Evolutionary conservation across 1,284 basidiomycete genomes (phyloP).

Genomic region (Cutaneotrichosporon sp.): DNA sequence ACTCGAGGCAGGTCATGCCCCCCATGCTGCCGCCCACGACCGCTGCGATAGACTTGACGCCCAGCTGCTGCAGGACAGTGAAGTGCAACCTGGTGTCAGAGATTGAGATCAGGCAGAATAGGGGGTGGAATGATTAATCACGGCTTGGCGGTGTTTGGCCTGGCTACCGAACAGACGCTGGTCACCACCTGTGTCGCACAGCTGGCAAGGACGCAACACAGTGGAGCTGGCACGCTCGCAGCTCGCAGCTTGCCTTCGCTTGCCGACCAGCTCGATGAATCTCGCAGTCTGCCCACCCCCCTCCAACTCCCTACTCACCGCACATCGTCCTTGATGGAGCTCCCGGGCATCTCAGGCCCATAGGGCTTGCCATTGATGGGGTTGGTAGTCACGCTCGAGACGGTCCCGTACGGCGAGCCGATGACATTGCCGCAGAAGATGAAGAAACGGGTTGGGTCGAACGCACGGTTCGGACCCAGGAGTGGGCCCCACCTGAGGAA

Average conservation of each 20-base stretch:
- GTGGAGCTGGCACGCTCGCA: too few relatives aligned
- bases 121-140: too few relatives aligned
- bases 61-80: slow-evolving; percentile 78
- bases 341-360: slow-evolving; percentile 92
- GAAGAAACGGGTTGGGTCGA: slow-evolving; percentile 86
- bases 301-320: too few relatives aligned
- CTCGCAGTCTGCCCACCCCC: too few relatives aligned
- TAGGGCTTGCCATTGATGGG: slow-evolving; percentile 74
- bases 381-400: slow-evolving; percentile 79
- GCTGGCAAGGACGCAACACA: too few relatives aligned
- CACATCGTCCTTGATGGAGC: slow-evolving; percentile 91
- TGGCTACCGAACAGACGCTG: neutral
- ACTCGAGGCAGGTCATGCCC: slow-evolving; percentile 95
- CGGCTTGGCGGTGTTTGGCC: neutral
- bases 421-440: slow-evolving; percentile 93
- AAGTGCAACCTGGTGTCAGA: slow-evolving; percentile 72
- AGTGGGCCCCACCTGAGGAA: slow-evolving; percentile 88
- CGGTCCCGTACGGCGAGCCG: slow-evolving; percentile 93
- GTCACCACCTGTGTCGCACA: neutral
- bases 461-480: slow-evolving; percentile 84
- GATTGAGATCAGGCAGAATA: neutral
- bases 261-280: too few relatives aligned
- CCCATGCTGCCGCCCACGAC: slow-evolving; percentile 98
- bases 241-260: too few relatives aligned
- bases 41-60: slow-evolving; percentile 78